These are phyloP conservation scores for Xylaria digitata DNA, from an alignment of 2,329 filamentous ascomycete genomes.

Conservation along the genomic window DNA sequence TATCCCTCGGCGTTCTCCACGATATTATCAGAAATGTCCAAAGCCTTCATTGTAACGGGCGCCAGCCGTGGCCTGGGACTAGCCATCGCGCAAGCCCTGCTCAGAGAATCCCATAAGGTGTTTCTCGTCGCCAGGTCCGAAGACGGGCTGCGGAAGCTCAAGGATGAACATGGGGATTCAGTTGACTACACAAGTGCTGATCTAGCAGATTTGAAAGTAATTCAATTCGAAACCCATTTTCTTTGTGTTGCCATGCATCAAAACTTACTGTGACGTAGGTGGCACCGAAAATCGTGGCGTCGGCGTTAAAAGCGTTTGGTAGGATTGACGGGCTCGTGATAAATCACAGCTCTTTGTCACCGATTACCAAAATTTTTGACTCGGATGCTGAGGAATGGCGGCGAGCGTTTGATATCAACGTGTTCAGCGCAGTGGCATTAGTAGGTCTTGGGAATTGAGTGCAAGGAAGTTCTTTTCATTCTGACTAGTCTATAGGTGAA, in stretches of 20 bases:
- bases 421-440: constrained; percentile 84
- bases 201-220: constrained; percentile 63
- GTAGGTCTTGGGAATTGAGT: constrained; percentile 59
- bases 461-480: constrained; percentile 19
- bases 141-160: constrained; percentile 61
- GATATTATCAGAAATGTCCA: constrained; percentile 51
- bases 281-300: constrained; percentile 70
- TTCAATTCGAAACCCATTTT: constrained; percentile 18
- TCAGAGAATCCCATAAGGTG: constrained; percentile 66
- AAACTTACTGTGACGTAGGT: constrained; percentile 55
- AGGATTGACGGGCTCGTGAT: constrained; percentile 83
- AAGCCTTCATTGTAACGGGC: constrained; percentile 77
- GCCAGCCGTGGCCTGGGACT: constrained; percentile 73
- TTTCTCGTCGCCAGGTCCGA: constrained; percentile 68
- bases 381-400: constrained; percentile 80
- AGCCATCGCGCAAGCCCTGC: constrained; percentile 63
- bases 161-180: constrained; percentile 62
- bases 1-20: neutral
- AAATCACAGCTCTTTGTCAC: constrained; percentile 87
- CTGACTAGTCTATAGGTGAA: constrained; percentile 67
- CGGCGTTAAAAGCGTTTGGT: constrained; percentile 75
- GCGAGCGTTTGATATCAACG: constrained; percentile 81
- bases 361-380: constrained; percentile 76
- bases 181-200: constrained; percentile 69
- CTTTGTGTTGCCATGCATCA: neutral